Conservation (phyloP, 345 rosid species). For the Limnanthes douglasii region DNA sequence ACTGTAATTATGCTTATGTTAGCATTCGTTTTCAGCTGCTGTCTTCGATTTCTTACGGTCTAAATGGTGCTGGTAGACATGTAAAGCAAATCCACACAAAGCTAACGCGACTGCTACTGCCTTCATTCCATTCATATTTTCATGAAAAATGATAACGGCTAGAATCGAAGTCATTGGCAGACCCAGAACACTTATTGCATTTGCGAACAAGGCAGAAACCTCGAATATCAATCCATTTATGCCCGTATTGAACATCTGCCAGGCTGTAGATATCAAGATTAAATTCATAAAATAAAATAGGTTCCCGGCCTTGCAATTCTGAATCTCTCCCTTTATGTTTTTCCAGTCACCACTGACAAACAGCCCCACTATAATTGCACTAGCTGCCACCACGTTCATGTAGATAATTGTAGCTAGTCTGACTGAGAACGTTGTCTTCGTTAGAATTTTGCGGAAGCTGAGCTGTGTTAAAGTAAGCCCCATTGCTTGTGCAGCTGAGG, state of each 20-base stretch:
- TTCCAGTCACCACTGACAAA: conserved; percentile 44
- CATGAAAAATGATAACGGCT: conserved; percentile 50
- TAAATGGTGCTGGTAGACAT: conserved; percentile 18
- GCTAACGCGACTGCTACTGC: conserved; percentile 47
- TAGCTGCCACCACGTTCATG: conserved; percentile 20
- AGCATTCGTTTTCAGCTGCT: too few relatives aligned
- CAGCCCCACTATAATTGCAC: conserved; percentile 23
- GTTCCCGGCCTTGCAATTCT: conserved; percentile 29
- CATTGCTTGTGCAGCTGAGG: conserved; percentile 35
- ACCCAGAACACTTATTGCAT: conserved; percentile 37
- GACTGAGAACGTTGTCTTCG: conserved; percentile 13
- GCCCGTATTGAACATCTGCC: conserved; percentile 37
- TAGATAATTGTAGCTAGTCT: conserved; percentile 15
- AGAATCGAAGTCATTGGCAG: conserved; percentile 42
- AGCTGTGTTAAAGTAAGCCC: conserved; percentile 27
- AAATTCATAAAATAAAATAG: conserved; percentile 35
- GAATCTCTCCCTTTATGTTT: conserved; percentile 24
- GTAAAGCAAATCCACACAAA: conserved; percentile 42
- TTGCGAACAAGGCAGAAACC: conserved; percentile 47
- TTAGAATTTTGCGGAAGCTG: conserved; percentile 21
- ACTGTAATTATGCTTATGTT: too few relatives aligned
- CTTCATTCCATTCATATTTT: conserved; percentile 51
- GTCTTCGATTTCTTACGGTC: conserved; percentile 11
- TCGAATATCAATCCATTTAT: conserved; percentile 34
- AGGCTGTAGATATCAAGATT: conserved; percentile 25